These are phyloP conservation scores for Echria macrotheca DNA, from an alignment of 495 filamentous ascomycete genomes.

Conservation along the genomic window DNA sequence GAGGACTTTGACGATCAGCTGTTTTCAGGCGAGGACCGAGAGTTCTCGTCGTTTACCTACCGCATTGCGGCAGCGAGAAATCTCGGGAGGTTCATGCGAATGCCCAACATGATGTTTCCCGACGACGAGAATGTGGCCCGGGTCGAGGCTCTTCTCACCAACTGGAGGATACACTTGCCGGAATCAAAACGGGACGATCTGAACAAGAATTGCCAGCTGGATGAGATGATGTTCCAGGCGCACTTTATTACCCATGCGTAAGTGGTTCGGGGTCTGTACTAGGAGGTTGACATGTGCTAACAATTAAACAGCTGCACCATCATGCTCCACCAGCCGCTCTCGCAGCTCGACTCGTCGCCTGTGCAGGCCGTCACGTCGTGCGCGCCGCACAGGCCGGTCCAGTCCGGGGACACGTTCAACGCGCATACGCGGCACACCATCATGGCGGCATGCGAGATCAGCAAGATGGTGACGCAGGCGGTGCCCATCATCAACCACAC, in stretches of 20 bases:
- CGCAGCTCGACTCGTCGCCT: conserved; percentile 51
- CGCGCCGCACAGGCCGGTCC: conserved; percentile 49
- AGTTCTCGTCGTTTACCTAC: conserved; percentile 76
- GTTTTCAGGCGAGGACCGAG: conserved; percentile 55
- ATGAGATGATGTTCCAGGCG: conserved; percentile 91
- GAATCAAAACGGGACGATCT: conserved; percentile 67
- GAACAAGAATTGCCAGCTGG: conserved; percentile 60
- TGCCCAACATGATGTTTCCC: conserved; percentile 40
- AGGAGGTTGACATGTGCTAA: background rate
- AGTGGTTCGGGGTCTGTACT: conserved; percentile 14
- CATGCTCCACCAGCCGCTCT: conserved; percentile 67
- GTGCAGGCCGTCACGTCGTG: conserved; percentile 53
- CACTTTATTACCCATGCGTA: conserved; percentile 73
- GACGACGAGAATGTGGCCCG: conserved; percentile 44
- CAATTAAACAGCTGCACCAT: conserved; percentile 45
- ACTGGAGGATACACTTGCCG: conserved; percentile 79
- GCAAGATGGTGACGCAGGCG: conserved; percentile 70
- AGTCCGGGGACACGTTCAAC: conserved; percentile 54
- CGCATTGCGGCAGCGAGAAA: conserved; percentile 70
- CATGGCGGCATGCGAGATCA: conserved; percentile 70
- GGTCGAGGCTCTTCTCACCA: conserved; percentile 70
- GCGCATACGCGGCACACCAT: conserved; percentile 76
- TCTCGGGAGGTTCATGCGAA: conserved; percentile 65
- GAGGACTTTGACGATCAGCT: conserved; percentile 67
- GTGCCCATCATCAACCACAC: conserved; percentile 69